Evolutionary conservation across 2,329 filamentous ascomycete species (phyloP).

Genomic region (Aspergillus sergii): DNA sequence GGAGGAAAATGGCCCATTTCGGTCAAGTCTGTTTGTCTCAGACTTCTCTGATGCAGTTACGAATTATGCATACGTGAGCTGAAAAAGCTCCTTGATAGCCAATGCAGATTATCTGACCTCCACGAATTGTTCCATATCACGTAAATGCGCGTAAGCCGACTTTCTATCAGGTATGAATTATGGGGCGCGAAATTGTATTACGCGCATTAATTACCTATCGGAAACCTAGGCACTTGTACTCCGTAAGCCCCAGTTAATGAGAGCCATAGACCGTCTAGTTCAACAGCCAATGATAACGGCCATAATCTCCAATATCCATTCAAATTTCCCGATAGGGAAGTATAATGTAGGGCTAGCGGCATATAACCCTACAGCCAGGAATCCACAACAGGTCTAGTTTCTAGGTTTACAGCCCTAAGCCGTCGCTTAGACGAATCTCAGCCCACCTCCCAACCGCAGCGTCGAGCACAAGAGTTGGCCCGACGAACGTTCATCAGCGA

Average conservation of each 20-base stretch:
- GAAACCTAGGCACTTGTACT: background rate
- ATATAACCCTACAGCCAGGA: slow-evolving; percentile 11
- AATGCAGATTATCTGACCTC: slow-evolving; percentile 41
- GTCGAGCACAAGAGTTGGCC: slow-evolving; percentile 30
- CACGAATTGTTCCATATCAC: slow-evolving; percentile 18
- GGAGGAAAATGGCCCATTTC: slow-evolving; percentile 30
- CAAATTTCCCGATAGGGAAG: background rate
- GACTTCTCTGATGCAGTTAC: slow-evolving; percentile 42
- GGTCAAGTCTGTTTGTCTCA: slow-evolving; percentile 32
- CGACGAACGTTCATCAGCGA: slow-evolving; percentile 37
- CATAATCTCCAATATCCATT: background rate
- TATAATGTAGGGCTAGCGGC: slow-evolving; percentile 12
- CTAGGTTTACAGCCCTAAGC: slow-evolving; percentile 45
- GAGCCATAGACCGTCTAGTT: background rate
- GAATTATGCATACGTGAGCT: slow-evolving; percentile 38
- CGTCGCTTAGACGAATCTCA: slow-evolving; percentile 48
- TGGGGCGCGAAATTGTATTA: background rate
- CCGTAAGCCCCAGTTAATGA: background rate
- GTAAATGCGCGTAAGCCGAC: slow-evolving; percentile 10
- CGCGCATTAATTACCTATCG: background rate
- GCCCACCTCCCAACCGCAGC: slow-evolving; percentile 38
- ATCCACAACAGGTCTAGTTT: slow-evolving; percentile 30
- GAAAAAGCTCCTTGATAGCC: slow-evolving; percentile 33
- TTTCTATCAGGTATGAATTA: background rate
- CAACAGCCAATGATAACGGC: slow-evolving; percentile 1